Base-by-base conservation (phyloP, 2,329 filamentous ascomycete genomes). In the Cryphonectria naterciae region DNA sequence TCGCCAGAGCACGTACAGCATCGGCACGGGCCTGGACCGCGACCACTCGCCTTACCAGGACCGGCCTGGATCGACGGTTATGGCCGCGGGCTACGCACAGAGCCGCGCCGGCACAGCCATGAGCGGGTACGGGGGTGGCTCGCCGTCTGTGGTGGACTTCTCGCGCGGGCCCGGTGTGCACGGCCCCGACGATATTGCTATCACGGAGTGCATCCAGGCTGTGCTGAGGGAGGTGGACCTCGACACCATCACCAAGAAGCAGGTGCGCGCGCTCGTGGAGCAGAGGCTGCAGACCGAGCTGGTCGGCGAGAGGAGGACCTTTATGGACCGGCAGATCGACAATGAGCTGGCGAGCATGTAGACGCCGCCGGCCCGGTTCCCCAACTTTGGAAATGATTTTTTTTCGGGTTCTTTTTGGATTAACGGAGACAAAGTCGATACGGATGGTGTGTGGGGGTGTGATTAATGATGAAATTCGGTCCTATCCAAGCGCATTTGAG, bases 211-310 rank as follows among this genome's bases (percentile, higher is more conserved):
- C 1, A 95, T 98, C 73, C 92, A 94, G 77, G 85, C 87, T 66
- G 96, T 96, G 76, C 85, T 99, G 73, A 83, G 86, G 22, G 95
- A 98, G 77, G 94, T 98, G 0, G 95, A 99, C 80, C 86, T 99
- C 58, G 96, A 99, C 80, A 95, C 88, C n/a, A 93, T 98, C 64
- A 99, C 96, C 8, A 99, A 98, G 90, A 99, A 99, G 85, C 95
- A 98, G 83, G 92, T 96, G 70, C 88, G 93, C 66, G 95, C 93
- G 4, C 87, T 98, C 61, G 94, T 97, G 17, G 96, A 99, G 83
- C 94, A 98, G 84, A 89, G 95, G 77, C 83, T 99, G 73, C 95
- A 98, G 83, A 95, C 93, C 5, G 94, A 97, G 80, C 86, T 98
- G 70, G 86, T 88, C 0, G 95, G 94, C 32, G 95, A 98, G 81